These are phyloP conservation scores for Irpex sp. DNA, from an alignment of 1,284 basidiomycete genomes.

Conservation along the genomic window DNA sequence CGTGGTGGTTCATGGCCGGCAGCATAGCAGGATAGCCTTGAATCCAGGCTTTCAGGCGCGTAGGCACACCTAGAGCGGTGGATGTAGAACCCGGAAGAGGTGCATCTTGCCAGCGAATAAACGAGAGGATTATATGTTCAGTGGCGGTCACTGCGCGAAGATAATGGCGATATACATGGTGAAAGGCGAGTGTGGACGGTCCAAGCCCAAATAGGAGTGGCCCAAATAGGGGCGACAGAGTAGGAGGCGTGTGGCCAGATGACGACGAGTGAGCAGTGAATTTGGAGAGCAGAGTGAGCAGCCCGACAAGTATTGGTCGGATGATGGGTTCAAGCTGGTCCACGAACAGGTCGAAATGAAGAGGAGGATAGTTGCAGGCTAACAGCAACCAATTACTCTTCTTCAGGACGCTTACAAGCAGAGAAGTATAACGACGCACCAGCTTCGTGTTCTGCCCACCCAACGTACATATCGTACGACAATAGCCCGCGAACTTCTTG, in stretches of 20 bases:
- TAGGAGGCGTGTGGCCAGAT: conserved; percentile 82
- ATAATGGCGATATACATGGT: conserved; percentile 77
- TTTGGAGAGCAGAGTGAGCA: conserved; percentile 74
- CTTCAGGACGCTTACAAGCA: background rate
- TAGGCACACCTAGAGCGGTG: conserved; percentile 61
- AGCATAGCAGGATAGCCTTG: conserved; percentile 77
- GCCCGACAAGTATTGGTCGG: conserved; percentile 57
- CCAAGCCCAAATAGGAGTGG: conserved; percentile 81
- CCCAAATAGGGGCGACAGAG: conserved; percentile 85
- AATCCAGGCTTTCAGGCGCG: conserved; percentile 82
- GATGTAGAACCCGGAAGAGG: conserved; percentile 30
- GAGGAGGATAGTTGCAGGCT: conserved; percentile 63
- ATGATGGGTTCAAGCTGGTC: conserved; percentile 50
- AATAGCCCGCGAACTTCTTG: conserved; percentile 70
- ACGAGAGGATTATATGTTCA: conserved; percentile 84
- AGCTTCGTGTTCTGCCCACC: conserved; percentile 75
- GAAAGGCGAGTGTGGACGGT: conserved; percentile 60
- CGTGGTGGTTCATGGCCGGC: conserved; percentile 40
- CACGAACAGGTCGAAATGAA: conserved; percentile 64
- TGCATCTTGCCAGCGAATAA: conserved; percentile 76
- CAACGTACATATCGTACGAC: conserved; percentile 74
- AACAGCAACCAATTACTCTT: conserved; percentile 3
- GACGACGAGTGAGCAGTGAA: conserved; percentile 77
- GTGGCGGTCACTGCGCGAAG: conserved; percentile 80
- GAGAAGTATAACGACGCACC: conserved; percentile 42